Evolutionary conservation across 2,329 filamentous ascomycete species (phyloP).

Genomic region (Cryphonectria carpinicola): DNA sequence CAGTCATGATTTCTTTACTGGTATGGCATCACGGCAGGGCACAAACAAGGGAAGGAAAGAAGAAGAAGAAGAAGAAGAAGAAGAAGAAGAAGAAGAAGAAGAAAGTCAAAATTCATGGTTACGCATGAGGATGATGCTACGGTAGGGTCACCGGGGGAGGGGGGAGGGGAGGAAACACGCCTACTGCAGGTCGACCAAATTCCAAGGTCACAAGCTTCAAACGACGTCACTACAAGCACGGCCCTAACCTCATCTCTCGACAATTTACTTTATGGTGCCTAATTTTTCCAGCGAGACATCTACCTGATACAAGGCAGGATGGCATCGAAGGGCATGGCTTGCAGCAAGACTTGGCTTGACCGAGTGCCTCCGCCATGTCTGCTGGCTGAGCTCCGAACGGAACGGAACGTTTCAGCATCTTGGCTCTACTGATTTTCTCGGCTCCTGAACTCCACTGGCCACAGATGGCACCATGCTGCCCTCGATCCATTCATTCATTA

Average conservation of each 20-base stretch:
- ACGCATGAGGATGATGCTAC: not conserved
- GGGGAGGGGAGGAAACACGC: not conserved
- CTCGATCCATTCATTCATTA: not conserved
- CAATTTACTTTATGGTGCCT: not conserved
- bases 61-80: not conserved
- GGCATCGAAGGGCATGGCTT: not conserved
- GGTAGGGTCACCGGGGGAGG: not conserved
- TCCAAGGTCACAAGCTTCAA: not conserved
- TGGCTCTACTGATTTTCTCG: not conserved
- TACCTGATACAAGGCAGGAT: not conserved
- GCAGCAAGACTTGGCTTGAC: not conserved
- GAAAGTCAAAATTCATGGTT: not conserved
- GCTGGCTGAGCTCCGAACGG: not conserved
- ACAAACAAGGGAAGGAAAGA: not conserved
- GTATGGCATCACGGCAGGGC: not conserved
- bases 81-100: not conserved
- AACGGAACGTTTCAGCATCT: conserved; percentile 8
- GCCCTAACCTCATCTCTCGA: not conserved
- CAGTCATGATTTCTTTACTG: not conserved
- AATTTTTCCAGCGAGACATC: not conserved
- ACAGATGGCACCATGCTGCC: not conserved
- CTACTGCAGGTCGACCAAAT: not conserved
- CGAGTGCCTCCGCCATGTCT: not conserved
- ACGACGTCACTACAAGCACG: not conserved
- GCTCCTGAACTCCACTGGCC: not conserved